Percentiles rank a stretch among this genome's conserved stretches.
phyloP scores from a whole-genome alignment of 2,329 filamentous ascomycete species.

The Beauveria medogensis region DNA sequence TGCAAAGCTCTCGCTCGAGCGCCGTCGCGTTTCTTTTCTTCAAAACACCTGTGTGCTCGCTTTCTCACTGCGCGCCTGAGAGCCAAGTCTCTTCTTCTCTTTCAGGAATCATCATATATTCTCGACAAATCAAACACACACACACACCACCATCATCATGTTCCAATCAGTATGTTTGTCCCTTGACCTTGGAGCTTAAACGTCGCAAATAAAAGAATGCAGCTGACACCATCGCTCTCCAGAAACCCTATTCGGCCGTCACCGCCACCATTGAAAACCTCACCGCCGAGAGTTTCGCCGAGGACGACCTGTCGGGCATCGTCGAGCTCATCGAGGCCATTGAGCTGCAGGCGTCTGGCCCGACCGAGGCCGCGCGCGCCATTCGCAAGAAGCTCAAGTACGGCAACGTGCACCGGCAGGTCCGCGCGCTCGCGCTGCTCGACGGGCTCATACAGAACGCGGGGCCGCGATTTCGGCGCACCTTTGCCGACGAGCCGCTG shows the following conservation, averaged over 20 bases:
- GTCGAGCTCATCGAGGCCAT: constrained; percentile 93
- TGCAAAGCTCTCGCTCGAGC: background rate
- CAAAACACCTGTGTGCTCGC: background rate
- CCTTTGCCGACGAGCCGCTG: constrained; percentile 83
- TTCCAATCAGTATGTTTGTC: background rate
- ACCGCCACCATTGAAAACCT: constrained; percentile 87
- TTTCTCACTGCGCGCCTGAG: background rate
- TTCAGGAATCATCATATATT: too few relatives aligned
- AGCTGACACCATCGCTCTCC: constrained; percentile 8
- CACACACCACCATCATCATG: background rate
- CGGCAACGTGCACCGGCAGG: constrained; percentile 84
- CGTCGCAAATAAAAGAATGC: background rate
- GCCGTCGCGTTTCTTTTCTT: background rate
- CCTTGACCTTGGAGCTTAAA: too few relatives aligned
- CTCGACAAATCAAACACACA: background rate
- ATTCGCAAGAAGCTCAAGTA: constrained; percentile 99
- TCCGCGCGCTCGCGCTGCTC: constrained; percentile 79
- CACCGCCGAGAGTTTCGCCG: constrained; percentile 81
- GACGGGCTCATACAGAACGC: constrained; percentile 95
- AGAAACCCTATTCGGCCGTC: constrained; percentile 85
- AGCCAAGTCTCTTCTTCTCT: background rate
- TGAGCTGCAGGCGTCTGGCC: constrained; percentile 77
- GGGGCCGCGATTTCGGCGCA: constrained; percentile 74
- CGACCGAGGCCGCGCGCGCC: constrained; percentile 81
- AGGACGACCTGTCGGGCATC: constrained; percentile 86